Percentiles rank a stretch among this genome's conserved stretches.
These are phyloP conservation scores for Pythium brassicae DNA, from an alignment of 352 stramenopile species.

Conservation along the genomic window DNA sequence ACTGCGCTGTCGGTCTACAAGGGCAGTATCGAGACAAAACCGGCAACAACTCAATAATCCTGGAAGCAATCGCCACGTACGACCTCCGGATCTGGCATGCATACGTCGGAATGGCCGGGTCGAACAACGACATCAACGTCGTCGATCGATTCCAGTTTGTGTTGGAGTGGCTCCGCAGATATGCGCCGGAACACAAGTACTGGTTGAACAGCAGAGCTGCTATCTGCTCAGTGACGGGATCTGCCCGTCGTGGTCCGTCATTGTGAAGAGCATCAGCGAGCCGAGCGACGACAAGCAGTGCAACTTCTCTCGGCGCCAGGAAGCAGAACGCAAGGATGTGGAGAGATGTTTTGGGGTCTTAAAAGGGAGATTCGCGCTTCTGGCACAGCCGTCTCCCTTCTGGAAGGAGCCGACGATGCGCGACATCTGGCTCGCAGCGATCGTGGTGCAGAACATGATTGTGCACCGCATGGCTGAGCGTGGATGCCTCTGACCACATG, in stretches of 20 bases:
- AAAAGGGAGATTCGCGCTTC: constrained; percentile 1
- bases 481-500: too few relatives aligned
- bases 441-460: constrained; percentile 22
- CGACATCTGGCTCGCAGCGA: constrained; percentile 4
- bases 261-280: constrained; percentile 19
- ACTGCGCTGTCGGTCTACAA: constrained; percentile 13
- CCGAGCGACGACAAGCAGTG: neutral
- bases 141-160: constrained; percentile 21
- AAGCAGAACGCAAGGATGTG: constrained; percentile 22
- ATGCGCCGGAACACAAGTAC: constrained; percentile 4
- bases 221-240: constrained; percentile 27
- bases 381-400: neutral
- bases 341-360: constrained; percentile 27
- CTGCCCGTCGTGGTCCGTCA: constrained; percentile 16
- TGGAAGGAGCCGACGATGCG: constrained; percentile 1
- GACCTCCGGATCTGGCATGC: constrained; percentile 25
- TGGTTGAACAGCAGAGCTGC: constrained; percentile 8
- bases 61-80: constrained; percentile 15
- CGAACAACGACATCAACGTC: constrained; percentile 31
- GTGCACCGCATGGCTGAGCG: neutral
- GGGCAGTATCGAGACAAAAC: constrained; percentile 12
- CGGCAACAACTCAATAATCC: neutral
- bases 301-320: constrained; percentile 12
- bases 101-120: constrained; percentile 15
- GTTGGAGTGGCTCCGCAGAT: neutral